Conservation (phyloP, 441 rosid species). For the Corymbia calophylla region DNA sequence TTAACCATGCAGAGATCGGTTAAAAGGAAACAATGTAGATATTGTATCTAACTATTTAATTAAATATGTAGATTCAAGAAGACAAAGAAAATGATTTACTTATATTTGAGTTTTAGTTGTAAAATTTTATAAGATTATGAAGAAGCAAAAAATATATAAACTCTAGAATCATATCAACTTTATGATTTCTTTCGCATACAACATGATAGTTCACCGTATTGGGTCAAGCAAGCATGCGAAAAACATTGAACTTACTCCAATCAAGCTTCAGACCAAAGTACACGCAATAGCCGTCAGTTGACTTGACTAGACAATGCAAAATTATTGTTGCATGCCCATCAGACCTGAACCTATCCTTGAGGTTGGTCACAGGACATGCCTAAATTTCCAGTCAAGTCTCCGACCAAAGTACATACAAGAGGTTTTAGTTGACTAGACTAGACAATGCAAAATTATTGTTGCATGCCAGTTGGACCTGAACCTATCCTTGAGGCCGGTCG, state of each 20-base stretch:
- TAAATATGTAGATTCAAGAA: background rate
- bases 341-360: too few relatives aligned
- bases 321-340: rapidly evolving
- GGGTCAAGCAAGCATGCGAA: background rate
- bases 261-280: background rate
- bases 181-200: background rate
- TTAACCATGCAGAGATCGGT: background rate
- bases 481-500: too few relatives aligned
- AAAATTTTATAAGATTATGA: background rate
- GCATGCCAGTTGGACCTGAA: too few relatives aligned
- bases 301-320: background rate
- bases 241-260: background rate
- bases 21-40: background rate
- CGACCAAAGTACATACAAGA: too few relatives aligned
- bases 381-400: too few relatives aligned
- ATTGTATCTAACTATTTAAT: background rate
- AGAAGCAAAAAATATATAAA: background rate
- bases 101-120: background rate
- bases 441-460: too few relatives aligned
- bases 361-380: too few relatives aligned
- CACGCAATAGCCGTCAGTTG: background rate
- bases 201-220: background rate
- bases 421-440: too few relatives aligned
- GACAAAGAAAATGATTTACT: background rate
- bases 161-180: background rate